A percentile compares a stretch with the other conserved stretches of the same genome.
phyloP scores from a whole-genome alignment of 176 grass and related monocot genomes.

The Triticum urartu region DNA sequence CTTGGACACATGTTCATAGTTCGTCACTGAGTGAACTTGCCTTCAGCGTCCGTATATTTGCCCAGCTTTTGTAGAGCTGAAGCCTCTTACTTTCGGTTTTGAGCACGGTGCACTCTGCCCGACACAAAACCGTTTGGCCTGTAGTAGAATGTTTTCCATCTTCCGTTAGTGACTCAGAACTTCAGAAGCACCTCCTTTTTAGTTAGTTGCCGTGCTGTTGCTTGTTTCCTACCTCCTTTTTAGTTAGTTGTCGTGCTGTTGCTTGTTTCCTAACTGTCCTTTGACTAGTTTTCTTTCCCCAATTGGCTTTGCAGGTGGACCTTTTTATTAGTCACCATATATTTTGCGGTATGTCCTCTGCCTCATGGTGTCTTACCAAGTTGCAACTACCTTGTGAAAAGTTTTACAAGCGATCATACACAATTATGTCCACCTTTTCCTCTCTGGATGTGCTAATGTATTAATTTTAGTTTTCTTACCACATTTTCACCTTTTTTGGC shows the following conservation, averaged over 20 bases:
- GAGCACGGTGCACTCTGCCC: neutral
- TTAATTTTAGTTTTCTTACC: neutral
- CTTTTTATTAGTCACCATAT: slow-evolving; percentile 66
- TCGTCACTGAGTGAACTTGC: neutral
- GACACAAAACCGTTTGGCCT: neutral
- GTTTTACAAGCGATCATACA: neutral
- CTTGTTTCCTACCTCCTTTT: neutral
- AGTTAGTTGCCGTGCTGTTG: neutral
- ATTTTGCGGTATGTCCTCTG: slow-evolving; percentile 55
- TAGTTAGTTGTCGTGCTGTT: neutral
- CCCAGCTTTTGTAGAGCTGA: neutral
- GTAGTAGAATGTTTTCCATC: neutral
- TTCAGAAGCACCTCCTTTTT: neutral
- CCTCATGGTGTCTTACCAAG: neutral
- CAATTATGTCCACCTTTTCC: neutral
- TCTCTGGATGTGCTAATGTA: neutral
- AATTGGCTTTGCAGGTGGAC: slow-evolving; percentile 72
- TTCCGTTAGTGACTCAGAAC: neutral
- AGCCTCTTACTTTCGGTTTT: neutral
- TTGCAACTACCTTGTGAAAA: neutral
- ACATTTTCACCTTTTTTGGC: neutral
- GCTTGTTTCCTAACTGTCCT: slow-evolving; percentile 7
- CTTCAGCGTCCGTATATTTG: neutral
- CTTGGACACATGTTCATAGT: neutral
- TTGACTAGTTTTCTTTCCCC: neutral